These are phyloP conservation scores for peach (Prunus persica) DNA, from an alignment of 306 rosid genomes.

Conservation along the genomic window DNA sequence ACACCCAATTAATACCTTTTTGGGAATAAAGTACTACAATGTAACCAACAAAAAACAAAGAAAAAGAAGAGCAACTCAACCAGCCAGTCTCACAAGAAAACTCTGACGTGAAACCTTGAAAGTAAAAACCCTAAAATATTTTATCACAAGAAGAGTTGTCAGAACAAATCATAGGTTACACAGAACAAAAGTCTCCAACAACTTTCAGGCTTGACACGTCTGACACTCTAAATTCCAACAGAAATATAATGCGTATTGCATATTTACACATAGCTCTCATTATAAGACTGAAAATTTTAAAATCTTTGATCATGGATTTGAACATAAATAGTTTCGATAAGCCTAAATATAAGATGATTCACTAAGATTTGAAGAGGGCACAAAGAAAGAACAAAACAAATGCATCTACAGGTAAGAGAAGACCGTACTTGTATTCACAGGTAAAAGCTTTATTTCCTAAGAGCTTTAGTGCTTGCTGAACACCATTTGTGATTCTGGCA, in stretches of 20 bases:
- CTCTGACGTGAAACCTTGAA: neutral
- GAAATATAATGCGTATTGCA: neutral
- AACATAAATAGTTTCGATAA: neutral
- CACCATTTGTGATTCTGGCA: slow-evolving; percentile 81
- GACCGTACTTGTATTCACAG: slow-evolving; percentile 81
- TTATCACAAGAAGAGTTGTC: neutral
- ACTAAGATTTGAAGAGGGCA: neutral
- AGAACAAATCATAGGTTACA: neutral
- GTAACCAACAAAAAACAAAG: neutral
- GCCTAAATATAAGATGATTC: neutral
- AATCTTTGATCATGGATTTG: neutral
- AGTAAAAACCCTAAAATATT: neutral
- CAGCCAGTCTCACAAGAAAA: slow-evolving; percentile 1
- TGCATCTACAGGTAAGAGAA: slow-evolving; percentile 5
- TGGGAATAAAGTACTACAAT: neutral
- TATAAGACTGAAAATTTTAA: neutral
- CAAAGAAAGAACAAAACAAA: neutral
- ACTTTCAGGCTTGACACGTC: neutral
- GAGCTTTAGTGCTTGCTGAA: slow-evolving; percentile 71
- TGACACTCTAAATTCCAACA: neutral
- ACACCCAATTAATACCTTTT: neutral
- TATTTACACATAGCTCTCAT: neutral
- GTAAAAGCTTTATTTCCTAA: slow-evolving; percentile 81
- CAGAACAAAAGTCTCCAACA: neutral
- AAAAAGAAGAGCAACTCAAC: neutral